Percentiles rank a stretch among this genome's conserved stretches.
These are phyloP conservation scores for Neurospora discreta DNA, from an alignment of 495 filamentous ascomycete species.

Conservation along the genomic window DNA sequence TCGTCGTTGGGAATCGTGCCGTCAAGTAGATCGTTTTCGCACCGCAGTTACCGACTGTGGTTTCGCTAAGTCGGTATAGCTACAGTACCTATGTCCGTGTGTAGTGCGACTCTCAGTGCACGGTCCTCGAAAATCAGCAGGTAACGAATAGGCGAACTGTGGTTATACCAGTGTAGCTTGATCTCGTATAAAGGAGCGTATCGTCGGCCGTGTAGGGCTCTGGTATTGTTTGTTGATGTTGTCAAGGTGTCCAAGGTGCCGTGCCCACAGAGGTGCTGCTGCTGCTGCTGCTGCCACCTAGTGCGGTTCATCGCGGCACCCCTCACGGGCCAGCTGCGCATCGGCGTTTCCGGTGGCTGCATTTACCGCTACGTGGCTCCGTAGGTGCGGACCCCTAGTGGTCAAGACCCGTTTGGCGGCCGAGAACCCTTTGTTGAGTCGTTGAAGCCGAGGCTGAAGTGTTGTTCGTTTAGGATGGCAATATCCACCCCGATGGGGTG, in stretches of 20 bases:
- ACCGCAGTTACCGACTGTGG: not conserved
- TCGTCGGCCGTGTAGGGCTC: not conserved
- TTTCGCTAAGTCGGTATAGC: not conserved
- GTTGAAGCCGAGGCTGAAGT: not conserved
- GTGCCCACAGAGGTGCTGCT: not conserved
- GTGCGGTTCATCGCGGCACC: not conserved
- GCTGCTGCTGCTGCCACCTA: not conserved
- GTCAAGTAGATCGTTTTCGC: not conserved
- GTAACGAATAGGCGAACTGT: not conserved
- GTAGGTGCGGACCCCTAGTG: not conserved
- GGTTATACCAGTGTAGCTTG: not conserved
- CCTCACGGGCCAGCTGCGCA: not conserved
- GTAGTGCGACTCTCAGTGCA: not conserved
- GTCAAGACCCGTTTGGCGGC: not conserved
- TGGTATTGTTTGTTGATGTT: not conserved
- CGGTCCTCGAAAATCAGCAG: not conserved
- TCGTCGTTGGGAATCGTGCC: not conserved
- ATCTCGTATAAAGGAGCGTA: not conserved
- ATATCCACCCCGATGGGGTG: not conserved
- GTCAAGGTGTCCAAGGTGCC: not conserved
- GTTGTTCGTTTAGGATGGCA: not conserved
- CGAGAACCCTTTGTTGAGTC: not conserved
- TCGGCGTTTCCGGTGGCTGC: not conserved
- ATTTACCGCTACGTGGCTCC: not conserved
- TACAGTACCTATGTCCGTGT: not conserved